These are phyloP conservation scores for Daldinia grandis DNA, from an alignment of 495 filamentous ascomycete genomes.

Conservation along the genomic window DNA sequence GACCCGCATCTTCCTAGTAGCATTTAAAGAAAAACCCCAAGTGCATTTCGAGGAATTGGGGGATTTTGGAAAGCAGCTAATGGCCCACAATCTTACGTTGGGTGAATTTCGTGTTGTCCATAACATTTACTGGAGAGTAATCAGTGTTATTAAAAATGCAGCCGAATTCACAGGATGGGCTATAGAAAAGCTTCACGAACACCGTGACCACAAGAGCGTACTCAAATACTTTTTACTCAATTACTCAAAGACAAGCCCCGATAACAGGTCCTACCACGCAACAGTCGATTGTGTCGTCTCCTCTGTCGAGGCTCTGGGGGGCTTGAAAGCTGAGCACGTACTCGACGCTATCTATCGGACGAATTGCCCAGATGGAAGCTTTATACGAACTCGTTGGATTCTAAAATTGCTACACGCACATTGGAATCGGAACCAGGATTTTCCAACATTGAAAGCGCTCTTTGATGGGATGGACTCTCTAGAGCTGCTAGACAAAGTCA, in stretches of 20 bases:
- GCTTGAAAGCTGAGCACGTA: slow-evolving; percentile 38
- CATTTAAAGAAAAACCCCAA: slow-evolving; percentile 41
- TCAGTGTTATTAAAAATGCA: slow-evolving; percentile 15
- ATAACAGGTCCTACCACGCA: slow-evolving; percentile 21
- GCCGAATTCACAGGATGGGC: slow-evolving; percentile 39
- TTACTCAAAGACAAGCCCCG: slow-evolving; percentile 44
- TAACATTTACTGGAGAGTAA: slow-evolving; percentile 46
- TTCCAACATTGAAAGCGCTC: slow-evolving; percentile 35
- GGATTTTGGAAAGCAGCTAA: slow-evolving; percentile 45
- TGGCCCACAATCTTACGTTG: slow-evolving; percentile 37
- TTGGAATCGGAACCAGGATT: slow-evolving; percentile 43
- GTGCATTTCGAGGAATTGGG: slow-evolving; percentile 21
- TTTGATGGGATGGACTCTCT: slow-evolving; percentile 40
- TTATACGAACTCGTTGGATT: slow-evolving; percentile 46
- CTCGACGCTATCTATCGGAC: slow-evolving; percentile 38
- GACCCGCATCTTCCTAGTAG: slow-evolving; percentile 48
- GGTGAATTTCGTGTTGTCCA: slow-evolving; percentile 29
- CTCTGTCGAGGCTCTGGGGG: slow-evolving; percentile 42
- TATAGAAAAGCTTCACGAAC: slow-evolving; percentile 41
- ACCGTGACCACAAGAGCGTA: slow-evolving; percentile 43
- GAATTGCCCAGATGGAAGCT: slow-evolving; percentile 14
- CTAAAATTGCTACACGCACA: slow-evolving; percentile 44
- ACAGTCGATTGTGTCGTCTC: slow-evolving; percentile 42
- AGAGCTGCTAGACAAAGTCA: slow-evolving; percentile 32
- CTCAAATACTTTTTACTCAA: slow-evolving; percentile 46